Conservation (phyloP, 2,329 filamentous ascomycete genomes). For the Exophiala calicioides region DNA sequence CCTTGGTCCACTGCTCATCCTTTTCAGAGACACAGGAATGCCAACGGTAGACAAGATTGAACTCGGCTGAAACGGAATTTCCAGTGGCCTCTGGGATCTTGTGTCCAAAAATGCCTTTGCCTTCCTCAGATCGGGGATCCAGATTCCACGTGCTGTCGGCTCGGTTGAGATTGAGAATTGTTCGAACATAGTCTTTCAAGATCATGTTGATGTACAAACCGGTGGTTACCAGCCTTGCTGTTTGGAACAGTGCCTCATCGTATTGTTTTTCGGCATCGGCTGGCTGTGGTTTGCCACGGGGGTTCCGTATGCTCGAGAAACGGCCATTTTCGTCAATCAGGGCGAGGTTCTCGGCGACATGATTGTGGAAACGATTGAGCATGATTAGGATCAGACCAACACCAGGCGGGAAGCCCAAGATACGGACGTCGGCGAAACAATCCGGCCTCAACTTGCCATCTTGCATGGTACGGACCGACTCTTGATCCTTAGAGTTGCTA, state of each 20-base stretch:
- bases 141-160: slow-evolving; percentile 62
- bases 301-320: slow-evolving; percentile 41
- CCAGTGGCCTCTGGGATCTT: slow-evolving; percentile 59
- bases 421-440: slow-evolving; percentile 65
- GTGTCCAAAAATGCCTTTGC: slow-evolving; percentile 46
- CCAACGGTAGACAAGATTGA: slow-evolving; percentile 68
- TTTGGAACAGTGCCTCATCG: slow-evolving; percentile 58
- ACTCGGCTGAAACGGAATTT: slow-evolving; percentile 68
- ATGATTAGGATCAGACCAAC: slow-evolving; percentile 68
- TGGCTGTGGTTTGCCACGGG: slow-evolving; percentile 34
- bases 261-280: slow-evolving; percentile 44
- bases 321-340: slow-evolving; percentile 68
- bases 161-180: slow-evolving; percentile 62
- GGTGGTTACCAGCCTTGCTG: slow-evolving; percentile 55
- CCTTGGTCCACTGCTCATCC: slow-evolving; percentile 64
- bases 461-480: slow-evolving; percentile 62
- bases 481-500: slow-evolving; percentile 63
- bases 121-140: slow-evolving; percentile 63
- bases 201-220: slow-evolving; percentile 60
- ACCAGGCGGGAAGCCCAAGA: slow-evolving; percentile 67
- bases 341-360: slow-evolving; percentile 75
- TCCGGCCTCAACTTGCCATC: slow-evolving; percentile 72
- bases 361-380: slow-evolving; percentile 78
- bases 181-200: slow-evolving; percentile 61
- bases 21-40: slow-evolving; percentile 62